phyloP scores from a whole-genome alignment of 1,139 yeast species.

The Wickerhamomyces sp. region DNA sequence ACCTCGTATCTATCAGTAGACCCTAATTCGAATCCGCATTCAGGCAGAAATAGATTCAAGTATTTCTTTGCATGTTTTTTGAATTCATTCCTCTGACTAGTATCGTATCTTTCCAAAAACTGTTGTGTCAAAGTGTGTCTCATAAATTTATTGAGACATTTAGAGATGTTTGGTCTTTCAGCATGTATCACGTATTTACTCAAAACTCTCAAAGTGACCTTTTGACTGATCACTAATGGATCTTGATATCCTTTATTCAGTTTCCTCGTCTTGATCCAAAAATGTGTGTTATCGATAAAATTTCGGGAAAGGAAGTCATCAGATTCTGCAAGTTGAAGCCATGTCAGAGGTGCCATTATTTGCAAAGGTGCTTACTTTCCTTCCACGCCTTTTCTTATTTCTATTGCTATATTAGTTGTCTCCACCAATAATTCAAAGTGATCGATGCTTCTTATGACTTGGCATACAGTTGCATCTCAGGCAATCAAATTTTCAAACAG shows the following conservation, averaged over 20 bases:
- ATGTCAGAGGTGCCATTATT: conserved; percentile 26
- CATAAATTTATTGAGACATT: conserved; percentile 27
- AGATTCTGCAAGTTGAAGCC: conserved; percentile 50
- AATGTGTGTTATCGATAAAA: conserved; percentile 30
- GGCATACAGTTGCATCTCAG: no score
- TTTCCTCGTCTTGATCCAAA: conserved; percentile 34
- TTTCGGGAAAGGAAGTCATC: conserved; percentile 36
- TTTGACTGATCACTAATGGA: conserved; percentile 21
- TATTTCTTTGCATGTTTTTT: conserved; percentile 34
- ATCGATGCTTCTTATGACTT: no score
- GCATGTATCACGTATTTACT: conserved; percentile 16
- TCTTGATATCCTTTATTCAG: conserved; percentile 27
- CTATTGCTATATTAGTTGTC: no score
- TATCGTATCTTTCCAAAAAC: conserved; percentile 26
- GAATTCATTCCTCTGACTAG: conserved; percentile 27
- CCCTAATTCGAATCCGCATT: conserved; percentile 38
- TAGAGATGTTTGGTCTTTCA: conserved; percentile 8
- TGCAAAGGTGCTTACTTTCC: no score
- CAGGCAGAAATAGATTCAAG: conserved; percentile 31
- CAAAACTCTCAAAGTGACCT: conserved; percentile 18
- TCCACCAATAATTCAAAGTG: no score
- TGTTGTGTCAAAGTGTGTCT: conserved; percentile 25
- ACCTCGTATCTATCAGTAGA: conserved; percentile 38
- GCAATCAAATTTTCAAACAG: no score
- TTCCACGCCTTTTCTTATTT: no score